A percentile compares a stretch with the other conserved stretches of the same genome.
Conservation (phyloP, 2,329 filamentous ascomycete species). For the Cryphonectria naterciae region DNA sequence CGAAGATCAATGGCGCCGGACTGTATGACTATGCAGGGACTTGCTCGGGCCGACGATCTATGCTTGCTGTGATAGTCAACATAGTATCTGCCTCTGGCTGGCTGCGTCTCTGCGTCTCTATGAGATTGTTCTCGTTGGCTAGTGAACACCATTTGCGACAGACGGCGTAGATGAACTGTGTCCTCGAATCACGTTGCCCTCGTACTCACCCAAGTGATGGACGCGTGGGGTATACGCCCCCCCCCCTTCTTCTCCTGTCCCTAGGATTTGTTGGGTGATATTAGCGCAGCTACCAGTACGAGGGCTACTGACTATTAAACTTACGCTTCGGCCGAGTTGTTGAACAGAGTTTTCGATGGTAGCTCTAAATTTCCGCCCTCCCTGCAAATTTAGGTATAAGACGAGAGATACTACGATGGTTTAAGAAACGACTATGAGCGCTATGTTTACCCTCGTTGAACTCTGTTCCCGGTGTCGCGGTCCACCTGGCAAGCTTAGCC, state of each 20-base stretch:
- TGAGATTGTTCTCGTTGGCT: not conserved
- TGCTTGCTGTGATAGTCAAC: not conserved
- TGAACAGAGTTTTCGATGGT: too few species aligned
- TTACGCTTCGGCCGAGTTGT: too few species aligned
- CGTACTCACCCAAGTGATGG: not conserved
- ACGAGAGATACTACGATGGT: too few species aligned
- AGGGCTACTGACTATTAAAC: too few species aligned
- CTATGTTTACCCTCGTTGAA: too few species aligned
- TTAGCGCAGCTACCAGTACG: too few species aligned
- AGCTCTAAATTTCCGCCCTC: too few species aligned
- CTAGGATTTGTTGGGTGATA: too few species aligned
- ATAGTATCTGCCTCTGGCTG: not conserved
- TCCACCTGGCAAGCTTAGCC: too few species aligned
- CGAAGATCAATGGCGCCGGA: not conserved
- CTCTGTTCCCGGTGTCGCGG: too few species aligned
- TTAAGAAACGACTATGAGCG: too few species aligned
- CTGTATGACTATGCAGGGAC: not conserved
- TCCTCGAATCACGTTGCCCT: not conserved
- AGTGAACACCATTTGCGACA: not conserved
- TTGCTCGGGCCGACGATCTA: not conserved
- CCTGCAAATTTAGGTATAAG: too few species aligned
- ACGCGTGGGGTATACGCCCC: not conserved
- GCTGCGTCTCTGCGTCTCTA: not conserved
- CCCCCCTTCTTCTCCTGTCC: not conserved
- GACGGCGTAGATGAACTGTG: not conserved